Evolutionary conservation across 176 grass and related monocot genomes (phyloP).

Genomic region (Saccharum officinarum): DNA sequence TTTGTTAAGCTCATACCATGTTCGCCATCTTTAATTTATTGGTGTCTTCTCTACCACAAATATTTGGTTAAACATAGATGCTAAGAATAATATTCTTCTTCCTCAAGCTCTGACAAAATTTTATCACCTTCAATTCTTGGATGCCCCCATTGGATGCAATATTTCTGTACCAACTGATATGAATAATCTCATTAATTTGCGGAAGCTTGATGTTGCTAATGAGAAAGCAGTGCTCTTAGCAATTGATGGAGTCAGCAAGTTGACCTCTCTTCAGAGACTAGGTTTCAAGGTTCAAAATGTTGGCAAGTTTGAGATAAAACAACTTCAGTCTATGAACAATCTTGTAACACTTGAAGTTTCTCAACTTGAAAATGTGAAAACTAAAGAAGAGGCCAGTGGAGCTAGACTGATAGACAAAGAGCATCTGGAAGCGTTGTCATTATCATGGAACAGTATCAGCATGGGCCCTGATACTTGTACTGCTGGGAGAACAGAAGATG

Average conservation of each 20-base stretch:
- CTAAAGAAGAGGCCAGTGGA: not conserved
- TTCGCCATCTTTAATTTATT: not conserved
- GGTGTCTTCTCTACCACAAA: not conserved
- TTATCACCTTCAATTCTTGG: not conserved
- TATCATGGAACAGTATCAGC: not conserved
- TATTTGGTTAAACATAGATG: not conserved
- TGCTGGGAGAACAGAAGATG: not conserved
- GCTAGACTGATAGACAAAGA: not conserved
- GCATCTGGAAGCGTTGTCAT: not conserved
- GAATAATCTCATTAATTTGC: not conserved
- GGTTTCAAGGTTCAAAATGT: not conserved
- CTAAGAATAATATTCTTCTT: not conserved
- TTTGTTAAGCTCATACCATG: not conserved
- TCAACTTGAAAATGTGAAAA: slow-evolving; percentile 12
- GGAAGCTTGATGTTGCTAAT: not conserved
- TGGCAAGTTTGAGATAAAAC: not conserved
- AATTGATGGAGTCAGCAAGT: not conserved
- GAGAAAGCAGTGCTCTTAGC: not conserved
- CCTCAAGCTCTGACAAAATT: not conserved
- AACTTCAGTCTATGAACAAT: not conserved
- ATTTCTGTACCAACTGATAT: not conserved
- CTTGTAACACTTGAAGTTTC: not conserved
- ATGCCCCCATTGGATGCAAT: not conserved
- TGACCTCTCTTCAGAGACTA: not conserved
- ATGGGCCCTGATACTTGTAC: not conserved